Percentiles rank a stretch among this genome's conserved stretches.
These are phyloP conservation scores for Hyaloperonospora brassicae DNA, from an alignment of 352 stramenopile species.

Conservation along the genomic window DNA sequence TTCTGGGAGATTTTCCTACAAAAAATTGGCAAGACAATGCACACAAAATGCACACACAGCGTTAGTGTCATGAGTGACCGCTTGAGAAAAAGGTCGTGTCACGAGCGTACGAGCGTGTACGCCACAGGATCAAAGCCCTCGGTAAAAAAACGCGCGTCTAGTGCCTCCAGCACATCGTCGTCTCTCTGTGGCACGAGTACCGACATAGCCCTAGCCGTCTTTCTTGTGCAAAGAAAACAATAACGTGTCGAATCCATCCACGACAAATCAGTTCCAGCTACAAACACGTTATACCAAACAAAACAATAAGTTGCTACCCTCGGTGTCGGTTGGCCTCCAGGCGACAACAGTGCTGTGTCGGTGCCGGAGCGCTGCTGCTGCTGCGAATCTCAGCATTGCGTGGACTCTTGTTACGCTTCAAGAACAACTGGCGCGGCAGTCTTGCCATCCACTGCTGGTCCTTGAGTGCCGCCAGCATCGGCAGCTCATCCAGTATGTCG, in stretches of 20 bases:
- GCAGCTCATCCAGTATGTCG: slow-evolving; percentile 58
- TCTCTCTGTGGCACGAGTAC: slow-evolving; percentile 56
- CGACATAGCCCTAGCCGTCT: slow-evolving; percentile 40
- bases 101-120: slow-evolving; percentile 47
- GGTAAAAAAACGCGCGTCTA: slow-evolving; percentile 79
- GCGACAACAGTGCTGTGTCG: slow-evolving; percentile 20
- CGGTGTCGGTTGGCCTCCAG: slow-evolving; percentile 32
- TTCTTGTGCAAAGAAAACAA: slow-evolving; percentile 6
- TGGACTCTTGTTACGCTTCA: slow-evolving; percentile 17
- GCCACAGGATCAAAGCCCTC: slow-evolving; percentile 63
- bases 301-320: slow-evolving; percentile 10
- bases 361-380: slow-evolving; percentile 12
- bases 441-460: slow-evolving; percentile 62
- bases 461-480: slow-evolving; percentile 44
- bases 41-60: slow-evolving; percentile 1
- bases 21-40: background rate
- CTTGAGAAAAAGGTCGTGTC: background rate
- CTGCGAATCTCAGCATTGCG: slow-evolving; percentile 9
- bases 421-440: slow-evolving; percentile 36
- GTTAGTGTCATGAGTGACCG: background rate
- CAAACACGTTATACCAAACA: too few relatives aligned
- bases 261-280: background rate
- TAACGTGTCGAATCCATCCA: slow-evolving; percentile 1
- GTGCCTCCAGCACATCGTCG: slow-evolving; percentile 57
- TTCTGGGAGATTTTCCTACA: slow-evolving; percentile 56